Base-by-base conservation (phyloP, 1,139 yeast genomes). In the Blastobotrys malaysiensis region DNA sequence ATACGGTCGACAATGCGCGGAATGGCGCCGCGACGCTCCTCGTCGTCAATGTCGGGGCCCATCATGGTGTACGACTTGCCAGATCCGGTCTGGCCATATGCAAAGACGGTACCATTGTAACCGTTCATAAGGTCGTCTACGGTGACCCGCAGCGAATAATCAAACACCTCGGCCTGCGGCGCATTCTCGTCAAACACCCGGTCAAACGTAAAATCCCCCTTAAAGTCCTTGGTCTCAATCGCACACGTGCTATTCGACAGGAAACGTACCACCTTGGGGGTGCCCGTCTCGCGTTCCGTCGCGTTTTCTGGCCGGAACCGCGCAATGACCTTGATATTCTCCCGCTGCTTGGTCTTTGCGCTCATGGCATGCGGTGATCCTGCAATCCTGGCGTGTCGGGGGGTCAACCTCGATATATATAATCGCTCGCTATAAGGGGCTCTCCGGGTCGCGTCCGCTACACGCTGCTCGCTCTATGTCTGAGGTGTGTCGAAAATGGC, bases 41-140 rank as follows among this genome's bases (percentile, higher is more conserved):
- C 71, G 49, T 75, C 76, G 24, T 73, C 76, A 46, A 60, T 55
- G 19, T 75, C 72, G 1, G 74, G 65, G 0, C 97, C 97, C 79
- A 87, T 80, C 95, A 90, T 86, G 1, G 96, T 86, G 65, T 82
- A 83, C 0, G 96, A 82, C 66, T 89, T 89, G 2, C 97, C 97
- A 1, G 95, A 80, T 0, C 96, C 95, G 0, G 95, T 86, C 66
- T 88, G 96, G 6, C 97, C 97, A 68, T 88, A 90, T 1, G 96
- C 91, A 48, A 90, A 72, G 0, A 90, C 84, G 0, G 96, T 84
- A 19, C 95, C 93, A 68, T 90, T 88, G 66, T 86, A 88, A 0
- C 97, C 97, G 45, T 78, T 76, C 59, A 88, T 77, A 44, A 88
- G 75, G 61, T 86, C 93, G 49, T 82, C 84, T 2, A 84, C 84